Evolutionary conservation across 2,329 filamentous ascomycete species (phyloP).

Genomic region (Neopestalotiopsis sp.): DNA sequence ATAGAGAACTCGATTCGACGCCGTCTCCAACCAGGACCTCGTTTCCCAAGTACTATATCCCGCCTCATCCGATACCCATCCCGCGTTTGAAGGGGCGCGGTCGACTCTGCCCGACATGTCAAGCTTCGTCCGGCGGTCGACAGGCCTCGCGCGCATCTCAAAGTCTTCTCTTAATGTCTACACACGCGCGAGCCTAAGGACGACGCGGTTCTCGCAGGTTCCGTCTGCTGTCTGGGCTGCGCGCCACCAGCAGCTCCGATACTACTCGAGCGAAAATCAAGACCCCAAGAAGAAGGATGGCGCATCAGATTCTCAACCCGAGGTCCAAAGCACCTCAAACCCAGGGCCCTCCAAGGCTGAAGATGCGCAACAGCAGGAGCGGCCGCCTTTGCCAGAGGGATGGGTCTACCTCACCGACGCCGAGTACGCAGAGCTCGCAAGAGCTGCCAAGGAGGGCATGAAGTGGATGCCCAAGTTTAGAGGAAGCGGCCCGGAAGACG

Average conservation of each 20-base stretch:
- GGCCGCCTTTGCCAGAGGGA: constrained; percentile 30
- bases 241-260: constrained; percentile 25
- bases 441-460: not conserved
- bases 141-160: constrained; percentile 32
- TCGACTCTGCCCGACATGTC: constrained; percentile 36
- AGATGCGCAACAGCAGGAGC: constrained; percentile 23
- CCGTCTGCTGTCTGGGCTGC: constrained; percentile 30
- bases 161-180: constrained; percentile 28
- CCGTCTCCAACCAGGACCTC: not conserved
- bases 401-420: constrained; percentile 34
- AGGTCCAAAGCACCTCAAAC: constrained; percentile 32
- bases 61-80: constrained; percentile 25
- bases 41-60: constrained; percentile 13
- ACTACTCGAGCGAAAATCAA: constrained; percentile 31
- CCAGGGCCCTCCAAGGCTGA: constrained; percentile 33
- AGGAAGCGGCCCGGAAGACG: constrained; percentile 9
- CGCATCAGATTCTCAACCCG: constrained; percentile 19
- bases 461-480: constrained; percentile 14
- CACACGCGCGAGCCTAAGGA: constrained; percentile 30
- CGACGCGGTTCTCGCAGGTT: constrained; percentile 28
- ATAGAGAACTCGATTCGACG: not conserved
- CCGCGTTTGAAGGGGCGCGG: constrained; percentile 20
- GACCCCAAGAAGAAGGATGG: constrained; percentile 23
- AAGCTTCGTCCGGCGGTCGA: constrained; percentile 36
- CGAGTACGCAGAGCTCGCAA: constrained; percentile 21